Base-by-base conservation (phyloP, 2,329 filamentous ascomycete genomes). In the Penicillium sp. region DNA sequence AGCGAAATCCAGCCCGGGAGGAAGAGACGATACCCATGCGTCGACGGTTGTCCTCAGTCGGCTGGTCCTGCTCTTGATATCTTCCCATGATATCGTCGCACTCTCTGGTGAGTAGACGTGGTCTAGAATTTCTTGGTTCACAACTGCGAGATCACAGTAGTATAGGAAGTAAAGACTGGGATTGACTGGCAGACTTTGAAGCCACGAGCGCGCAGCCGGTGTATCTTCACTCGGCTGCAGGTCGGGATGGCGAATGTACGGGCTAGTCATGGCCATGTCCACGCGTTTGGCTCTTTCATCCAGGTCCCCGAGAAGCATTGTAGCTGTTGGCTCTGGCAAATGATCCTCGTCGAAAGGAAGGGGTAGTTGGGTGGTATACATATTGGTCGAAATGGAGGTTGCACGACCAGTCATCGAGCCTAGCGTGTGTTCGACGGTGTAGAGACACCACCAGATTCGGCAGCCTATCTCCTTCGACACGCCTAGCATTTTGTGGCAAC, bases 361-460 rank as follows among this genome's bases (percentile, higher is more conserved):
- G 2, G 57, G 56, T 6, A 58, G 39, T 7, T 51, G 55, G 17
- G 37, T 57, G 24, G 49, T 45, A 39, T 48, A 52, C 43, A 52
- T 45, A 24, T 42, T 32, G 3, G 29, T 33, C 58, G 59, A 33
- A 56, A 70, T 55, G 49, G 60, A 66, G 19, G 64, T 61, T 3
- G 66, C 61, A 22, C 69, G 61, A 22, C 69, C 69, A 3, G 69
- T 70, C 62, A 72, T 69, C 41, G 62, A 54, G n/a, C 62, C 61
- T 12, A 72, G 61, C 8, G 61, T 60, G 37, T 66, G 64, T 49
- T 71, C 69, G 2, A 70, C 51, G 0, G 56, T 50, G 45, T 65
- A 66, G 3, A 72, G 52, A 29, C 67, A 65, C 64, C 69, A 71
- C 70, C 70, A 73, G 1, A 71, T 58, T 21, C 67, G 61, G 37